These are phyloP conservation scores for Combretum micranthum DNA, from an alignment of 345 rosid species.

Conservation along the genomic window DNA sequence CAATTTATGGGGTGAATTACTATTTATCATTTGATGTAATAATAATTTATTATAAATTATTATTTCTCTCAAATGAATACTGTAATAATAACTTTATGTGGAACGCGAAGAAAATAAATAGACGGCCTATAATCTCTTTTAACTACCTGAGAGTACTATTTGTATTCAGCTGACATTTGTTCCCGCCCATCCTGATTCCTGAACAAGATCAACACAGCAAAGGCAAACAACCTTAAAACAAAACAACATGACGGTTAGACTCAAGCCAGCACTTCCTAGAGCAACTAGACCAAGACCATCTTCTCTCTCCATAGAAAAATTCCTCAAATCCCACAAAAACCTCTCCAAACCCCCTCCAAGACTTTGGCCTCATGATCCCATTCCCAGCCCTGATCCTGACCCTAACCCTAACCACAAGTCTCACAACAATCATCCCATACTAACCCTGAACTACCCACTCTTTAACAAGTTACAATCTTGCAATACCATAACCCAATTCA, in stretches of 20 bases:
- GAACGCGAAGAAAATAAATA: no score
- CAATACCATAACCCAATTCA: conserved; percentile 23
- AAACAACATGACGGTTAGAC: not conserved
- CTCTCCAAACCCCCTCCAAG: conserved; percentile 34
- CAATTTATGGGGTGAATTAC: no score
- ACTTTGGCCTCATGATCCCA: conserved; percentile 31
- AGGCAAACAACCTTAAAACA: no score
- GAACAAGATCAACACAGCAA: no score
- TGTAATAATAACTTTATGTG: no score
- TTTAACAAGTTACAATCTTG: conserved; percentile 35
- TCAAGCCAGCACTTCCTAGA: not conserved
- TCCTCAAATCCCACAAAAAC: conserved; percentile 36
- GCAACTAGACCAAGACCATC: conserved; percentile 14
- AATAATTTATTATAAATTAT: no score
- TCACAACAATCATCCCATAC: not conserved
- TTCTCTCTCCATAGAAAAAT: conserved; percentile 29
- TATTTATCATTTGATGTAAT: no score
- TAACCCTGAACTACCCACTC: conserved; percentile 29
- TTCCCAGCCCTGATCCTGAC: conserved; percentile 7
- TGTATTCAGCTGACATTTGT: no score
- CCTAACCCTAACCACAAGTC: conserved; percentile 3
- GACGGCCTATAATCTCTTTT: no score
- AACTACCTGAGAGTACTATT: no score
- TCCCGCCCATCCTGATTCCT: no score
- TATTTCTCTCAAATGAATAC: no score